Evolutionary conservation across 2,329 filamentous ascomycete genomes (phyloP), one percentile per base, ranked within the genome.

Genomic region (Xylaria sp.): DNA sequence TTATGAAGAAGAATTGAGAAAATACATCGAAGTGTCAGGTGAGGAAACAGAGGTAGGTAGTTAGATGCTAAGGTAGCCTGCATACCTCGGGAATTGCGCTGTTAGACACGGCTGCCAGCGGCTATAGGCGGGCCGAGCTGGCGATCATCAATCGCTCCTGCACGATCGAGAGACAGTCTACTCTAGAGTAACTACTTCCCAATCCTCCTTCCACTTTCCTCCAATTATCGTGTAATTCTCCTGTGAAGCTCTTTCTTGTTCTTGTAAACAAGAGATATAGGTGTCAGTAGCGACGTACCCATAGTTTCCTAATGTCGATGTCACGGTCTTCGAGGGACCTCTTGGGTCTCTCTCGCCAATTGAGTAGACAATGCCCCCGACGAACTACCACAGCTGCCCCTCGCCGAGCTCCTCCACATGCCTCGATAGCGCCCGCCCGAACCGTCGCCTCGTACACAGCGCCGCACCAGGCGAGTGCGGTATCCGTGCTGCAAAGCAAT

Each of bases 381-480:
- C 74, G 75, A 68, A 75, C 73, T 63, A 75, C 73, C 63, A 75
- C 73, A 64, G 71, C 75, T 73, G 67, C 77, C 65, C 72, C 68
- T 72, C 75, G 80, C 82, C 63, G 63, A 46, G 37, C 64, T 28
- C 67, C 69, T 68, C 69, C 60, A 65, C 72, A 73, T 62, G 65
- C 54, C 50, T 56, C 59, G 66, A 65, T 58, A 50, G 70, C 71
- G 13, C 69, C 75, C 54, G 64, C 73, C 25, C 75, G 76, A 77
- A 76, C 83, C 64, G 85, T 92, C 74, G 92, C 94, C 68, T 94
- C 89, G 52, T 94, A 97, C 80, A 93, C 92, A 9, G 89, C 94
- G 70, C 88, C 91, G 1, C 90, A 94, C 80, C 94, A 97, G 83
- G 93, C 94, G 44, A 88, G 89, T 71, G 91, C 94, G 65, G 91